phyloP scores from a whole-genome alignment of 2,329 filamentous ascomycete species.

The Colletotrichum sp. region DNA sequence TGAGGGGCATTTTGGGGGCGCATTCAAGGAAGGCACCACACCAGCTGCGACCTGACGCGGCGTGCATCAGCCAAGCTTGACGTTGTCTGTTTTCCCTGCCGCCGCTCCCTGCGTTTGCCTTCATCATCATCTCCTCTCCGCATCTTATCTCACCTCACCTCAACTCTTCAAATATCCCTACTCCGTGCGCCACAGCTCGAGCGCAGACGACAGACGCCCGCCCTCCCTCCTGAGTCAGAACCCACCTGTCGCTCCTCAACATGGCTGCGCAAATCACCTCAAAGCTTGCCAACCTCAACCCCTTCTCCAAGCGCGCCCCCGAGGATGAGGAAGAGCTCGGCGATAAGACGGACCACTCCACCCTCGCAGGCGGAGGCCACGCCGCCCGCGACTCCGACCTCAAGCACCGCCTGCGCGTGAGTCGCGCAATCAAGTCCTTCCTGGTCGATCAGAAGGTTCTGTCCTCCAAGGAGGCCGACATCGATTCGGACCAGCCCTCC shows the following conservation, averaged over 20 bases:
- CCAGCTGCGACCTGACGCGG: slow-evolving; percentile 12
- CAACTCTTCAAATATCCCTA: not conserved
- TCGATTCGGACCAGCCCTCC: slow-evolving; percentile 42
- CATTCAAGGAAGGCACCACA: not conserved
- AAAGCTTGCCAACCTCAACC: slow-evolving; percentile 41
- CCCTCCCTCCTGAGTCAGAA: not conserved
- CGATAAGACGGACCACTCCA: slow-evolving; percentile 53
- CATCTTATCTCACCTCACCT: not conserved
- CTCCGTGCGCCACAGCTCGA: not conserved
- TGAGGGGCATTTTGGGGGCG: not conserved
- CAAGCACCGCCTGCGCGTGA: slow-evolving; percentile 62
- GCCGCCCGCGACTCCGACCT: slow-evolving; percentile 51
- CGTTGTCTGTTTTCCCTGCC: slow-evolving; percentile 2
- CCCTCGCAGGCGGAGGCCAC: slow-evolving; percentile 66
- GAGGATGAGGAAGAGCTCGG: slow-evolving; percentile 55
- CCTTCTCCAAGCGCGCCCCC: slow-evolving; percentile 33
- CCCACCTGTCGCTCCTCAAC: not conserved
- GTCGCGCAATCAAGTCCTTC: slow-evolving; percentile 60
- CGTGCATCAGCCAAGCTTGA: slow-evolving; percentile 19
- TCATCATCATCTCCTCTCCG: not conserved
- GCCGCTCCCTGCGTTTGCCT: not conserved
- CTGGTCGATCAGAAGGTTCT: slow-evolving; percentile 59
- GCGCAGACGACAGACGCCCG: not conserved
- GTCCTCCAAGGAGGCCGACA: slow-evolving; percentile 50
- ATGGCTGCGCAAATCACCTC: slow-evolving; percentile 16